Percentiles rank a stretch among this genome's conserved stretches.
These are phyloP conservation scores for Alopecurus myosuroides DNA, from an alignment of 176 grass and related monocot species.

Conservation along the genomic window DNA sequence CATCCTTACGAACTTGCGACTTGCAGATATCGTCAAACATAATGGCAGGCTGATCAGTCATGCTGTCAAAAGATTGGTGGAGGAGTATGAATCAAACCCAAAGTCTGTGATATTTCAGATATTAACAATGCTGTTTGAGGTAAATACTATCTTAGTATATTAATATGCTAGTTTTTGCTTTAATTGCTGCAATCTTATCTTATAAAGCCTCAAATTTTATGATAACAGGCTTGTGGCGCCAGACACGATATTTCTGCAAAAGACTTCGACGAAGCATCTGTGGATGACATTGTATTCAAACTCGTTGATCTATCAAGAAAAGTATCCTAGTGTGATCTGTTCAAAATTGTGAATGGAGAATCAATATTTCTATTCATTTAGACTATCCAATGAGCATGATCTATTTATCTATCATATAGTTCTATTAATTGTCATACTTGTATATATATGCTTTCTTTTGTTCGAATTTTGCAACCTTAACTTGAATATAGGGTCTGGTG, in stretches of 20 bases:
- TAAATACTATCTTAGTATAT: conserved; percentile 41
- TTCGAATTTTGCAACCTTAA: conserved; percentile 31
- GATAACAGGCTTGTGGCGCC: conserved; percentile 77
- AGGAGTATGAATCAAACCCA: conserved; percentile 68
- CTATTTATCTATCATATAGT: neutral
- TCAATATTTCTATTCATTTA: conserved; percentile 2
- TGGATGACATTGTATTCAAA: conserved; percentile 72
- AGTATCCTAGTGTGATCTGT: conserved; percentile 47
- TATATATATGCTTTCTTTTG: conserved; percentile 15
- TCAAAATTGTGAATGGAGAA: neutral
- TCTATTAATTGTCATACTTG: conserved; percentile 3
- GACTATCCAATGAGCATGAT: conserved; percentile 8
- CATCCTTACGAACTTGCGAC: conserved; percentile 13
- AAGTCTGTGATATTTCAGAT: conserved; percentile 78
- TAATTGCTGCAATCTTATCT: conserved; percentile 16
- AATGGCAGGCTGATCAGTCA: conserved; percentile 72
- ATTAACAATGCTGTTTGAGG: conserved; percentile 85
- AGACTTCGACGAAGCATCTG: conserved; percentile 61
- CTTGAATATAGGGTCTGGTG: conserved; percentile 59
- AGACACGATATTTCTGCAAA: conserved; percentile 69
- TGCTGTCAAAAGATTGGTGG: conserved; percentile 81
- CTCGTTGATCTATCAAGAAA: conserved; percentile 79
- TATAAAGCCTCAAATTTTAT: conserved; percentile 20
- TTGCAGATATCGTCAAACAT: conserved; percentile 81
- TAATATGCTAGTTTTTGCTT: neutral